Base-by-base conservation (phyloP, 2,329 filamentous ascomycete genomes). In the Ceratocystis ficicola region DNA sequence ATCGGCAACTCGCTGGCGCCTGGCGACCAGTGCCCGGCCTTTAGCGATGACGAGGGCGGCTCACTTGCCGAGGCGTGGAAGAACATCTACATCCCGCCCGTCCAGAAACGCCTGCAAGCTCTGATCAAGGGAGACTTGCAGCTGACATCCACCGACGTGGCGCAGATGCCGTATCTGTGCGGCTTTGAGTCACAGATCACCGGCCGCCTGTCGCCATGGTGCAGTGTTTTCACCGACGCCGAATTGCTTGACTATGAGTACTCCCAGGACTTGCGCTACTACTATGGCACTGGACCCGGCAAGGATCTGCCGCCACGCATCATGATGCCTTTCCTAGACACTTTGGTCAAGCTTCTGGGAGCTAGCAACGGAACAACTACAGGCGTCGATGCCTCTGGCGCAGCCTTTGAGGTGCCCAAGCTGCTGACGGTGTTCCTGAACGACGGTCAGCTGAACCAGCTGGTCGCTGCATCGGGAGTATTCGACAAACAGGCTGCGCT, bases 171-270 rank as follows among this genome's bases (percentile, higher is more conserved):
- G 0, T 87, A 88, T 70, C 77, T 88, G n/a, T 89, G 86, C 70
- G 86, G 84, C 3, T 89, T 86, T 67, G 86, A 89, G 70, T 84
- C 81, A 2, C 86, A 88, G 70, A 87, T 88, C 69, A 83, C 78
- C 0, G 85, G 86, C 1, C 75, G 74, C 1, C 72, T 82, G 3
- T 86, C 83, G 3, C 82, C 84, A 0, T 88, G 83, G 76, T 88
- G 86, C 71, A 75, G 76, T 63, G 76, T 86, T 17, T 85, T 87
- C 70, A 84, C 80, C 2, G 76, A 85, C 44, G 76, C 82, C 2
- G 86, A 89, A 72, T 77, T 86, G 65, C 75, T 80, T 36, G 74
- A 81, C 69, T 88, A 88, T 69, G 84, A 88, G 70, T 89, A 88
- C 72, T 77, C 79, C 1, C 84, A 88, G 69, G 86, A 88, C 70